A percentile compares a stretch with the other conserved stretches of the same genome.
These are phyloP conservation scores for Deinandra increscens DNA, from an alignment of 129 eudicot species.

Conservation along the genomic window DNA sequence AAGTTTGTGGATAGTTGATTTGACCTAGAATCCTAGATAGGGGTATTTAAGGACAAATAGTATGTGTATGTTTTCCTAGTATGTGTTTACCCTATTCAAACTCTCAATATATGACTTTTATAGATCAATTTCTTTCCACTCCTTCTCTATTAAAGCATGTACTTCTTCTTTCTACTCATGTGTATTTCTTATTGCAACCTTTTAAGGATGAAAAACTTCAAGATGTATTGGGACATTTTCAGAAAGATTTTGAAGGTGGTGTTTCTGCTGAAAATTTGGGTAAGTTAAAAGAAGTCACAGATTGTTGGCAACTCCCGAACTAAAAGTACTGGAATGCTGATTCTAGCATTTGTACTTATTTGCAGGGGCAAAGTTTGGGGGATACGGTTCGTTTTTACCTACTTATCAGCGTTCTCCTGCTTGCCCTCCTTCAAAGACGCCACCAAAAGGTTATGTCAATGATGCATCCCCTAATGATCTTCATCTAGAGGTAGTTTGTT, in stretches of 20 bases:
- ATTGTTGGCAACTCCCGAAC: constrained; percentile 16
- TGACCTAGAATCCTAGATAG: background rate
- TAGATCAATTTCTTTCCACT: background rate
- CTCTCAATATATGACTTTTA: background rate
- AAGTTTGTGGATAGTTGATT: background rate
- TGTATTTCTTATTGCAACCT: constrained; percentile 19
- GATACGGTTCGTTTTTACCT: constrained; percentile 95
- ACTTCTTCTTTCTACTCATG: constrained; percentile 17
- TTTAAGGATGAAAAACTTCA: constrained; percentile 89
- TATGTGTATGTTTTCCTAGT: background rate
- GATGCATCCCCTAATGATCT: constrained; percentile 51
- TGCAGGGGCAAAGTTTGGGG: constrained; percentile 94
- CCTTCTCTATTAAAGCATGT: background rate
- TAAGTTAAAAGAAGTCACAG: constrained; percentile 42
- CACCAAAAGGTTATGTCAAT: constrained; percentile 46
- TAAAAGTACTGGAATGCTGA: constrained; percentile 41
- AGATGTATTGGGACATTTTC: constrained; percentile 88
- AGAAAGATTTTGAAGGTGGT: constrained; percentile 98
- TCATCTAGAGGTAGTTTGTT: constrained; percentile 57
- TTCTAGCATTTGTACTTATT: constrained; percentile 35
- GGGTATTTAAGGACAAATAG: constrained; percentile 11
- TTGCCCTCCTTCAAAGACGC: constrained; percentile 63
- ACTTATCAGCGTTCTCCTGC: constrained; percentile 76
- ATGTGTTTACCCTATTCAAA: background rate
- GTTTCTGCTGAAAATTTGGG: constrained; percentile 96